These are phyloP conservation scores for Pleurotus tuoliensis DNA, from an alignment of 768 basidiomycete species.

Conservation along the genomic window DNA sequence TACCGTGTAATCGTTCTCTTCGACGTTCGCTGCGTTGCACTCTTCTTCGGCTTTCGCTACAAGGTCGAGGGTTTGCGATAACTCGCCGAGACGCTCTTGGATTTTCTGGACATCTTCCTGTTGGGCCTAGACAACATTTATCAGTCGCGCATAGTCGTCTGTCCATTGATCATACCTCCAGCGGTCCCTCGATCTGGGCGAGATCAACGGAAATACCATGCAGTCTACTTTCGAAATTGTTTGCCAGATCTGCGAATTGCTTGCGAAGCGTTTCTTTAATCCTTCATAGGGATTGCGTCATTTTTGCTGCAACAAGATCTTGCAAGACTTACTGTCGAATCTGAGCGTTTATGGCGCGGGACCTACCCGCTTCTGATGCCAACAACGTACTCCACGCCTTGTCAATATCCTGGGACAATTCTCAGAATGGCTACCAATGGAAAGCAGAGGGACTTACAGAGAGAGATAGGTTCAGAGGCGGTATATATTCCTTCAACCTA, in stretches of 20 bases:
- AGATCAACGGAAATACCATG: slow-evolving; percentile 67
- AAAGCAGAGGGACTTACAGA: slow-evolving; percentile 15
- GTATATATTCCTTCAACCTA: slow-evolving; percentile 78
- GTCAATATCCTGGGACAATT: slow-evolving; percentile 54
- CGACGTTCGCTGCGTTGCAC: slow-evolving; percentile 85
- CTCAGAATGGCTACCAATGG: not conserved
- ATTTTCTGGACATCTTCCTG: slow-evolving; percentile 63
- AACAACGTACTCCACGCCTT: slow-evolving; percentile 71
- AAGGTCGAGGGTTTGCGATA: slow-evolving; percentile 52
- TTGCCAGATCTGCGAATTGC: slow-evolving; percentile 73
- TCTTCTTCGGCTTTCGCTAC: slow-evolving; percentile 68
- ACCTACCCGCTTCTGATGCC: slow-evolving; percentile 69
- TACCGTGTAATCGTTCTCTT: slow-evolving; percentile 95
- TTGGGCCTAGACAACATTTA: slow-evolving; percentile 50
- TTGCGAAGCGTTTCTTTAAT: slow-evolving; percentile 80
- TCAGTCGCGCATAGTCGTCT: slow-evolving; percentile 16
- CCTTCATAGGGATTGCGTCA: slow-evolving; percentile 31
- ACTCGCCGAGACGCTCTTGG: slow-evolving; percentile 60
- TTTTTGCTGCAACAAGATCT: not conserved
- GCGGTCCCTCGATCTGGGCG: slow-evolving; percentile 67
- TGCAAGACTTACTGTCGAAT: slow-evolving; percentile 65
- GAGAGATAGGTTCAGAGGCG: slow-evolving; percentile 64
- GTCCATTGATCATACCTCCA: slow-evolving; percentile 49
- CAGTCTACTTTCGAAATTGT: slow-evolving; percentile 68
- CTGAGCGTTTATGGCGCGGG: slow-evolving; percentile 81